These are phyloP conservation scores for Forsythia viridissima DNA, from an alignment of 257 asterid species.

Conservation along the genomic window DNA sequence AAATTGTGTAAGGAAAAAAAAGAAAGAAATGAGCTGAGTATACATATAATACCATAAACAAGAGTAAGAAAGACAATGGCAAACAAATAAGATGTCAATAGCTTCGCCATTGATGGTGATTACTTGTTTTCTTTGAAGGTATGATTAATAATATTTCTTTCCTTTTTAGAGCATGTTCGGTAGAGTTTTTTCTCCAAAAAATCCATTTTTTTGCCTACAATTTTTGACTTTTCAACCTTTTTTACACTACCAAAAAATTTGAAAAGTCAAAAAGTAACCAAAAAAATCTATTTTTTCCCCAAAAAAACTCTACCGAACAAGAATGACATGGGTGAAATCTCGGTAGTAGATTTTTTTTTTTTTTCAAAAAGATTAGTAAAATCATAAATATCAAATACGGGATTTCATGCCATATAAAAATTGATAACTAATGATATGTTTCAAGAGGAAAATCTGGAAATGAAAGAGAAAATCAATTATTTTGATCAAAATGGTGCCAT, in stretches of 20 bases:
- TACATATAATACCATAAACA: background rate
- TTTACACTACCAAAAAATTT: too few species aligned
- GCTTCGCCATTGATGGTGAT: background rate
- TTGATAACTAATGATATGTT: background rate
- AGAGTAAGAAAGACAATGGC: background rate
- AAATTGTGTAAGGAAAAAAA: background rate
- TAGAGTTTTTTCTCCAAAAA: too few species aligned
- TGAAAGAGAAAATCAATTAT: too few species aligned
- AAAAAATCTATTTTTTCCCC: too few species aligned
- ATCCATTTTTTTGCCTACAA: too few species aligned
- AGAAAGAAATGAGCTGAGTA: background rate
- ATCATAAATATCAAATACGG: background rate
- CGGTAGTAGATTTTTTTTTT: background rate
- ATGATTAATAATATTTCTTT: background rate
- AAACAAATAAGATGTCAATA: background rate
- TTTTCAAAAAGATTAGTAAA: background rate
- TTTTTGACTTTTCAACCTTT: too few species aligned
- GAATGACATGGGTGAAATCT: too few species aligned
- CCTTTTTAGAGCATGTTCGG: too few species aligned
- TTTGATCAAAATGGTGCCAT: background rate
- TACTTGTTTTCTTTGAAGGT: background rate
- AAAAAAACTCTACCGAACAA: too few species aligned
- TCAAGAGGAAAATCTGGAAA: background rate
- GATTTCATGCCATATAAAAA: background rate
- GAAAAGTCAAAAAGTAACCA: too few species aligned